Conservation (phyloP, 495 filamentous ascomycete species). For the Hypoxylon intermedium region DNA sequence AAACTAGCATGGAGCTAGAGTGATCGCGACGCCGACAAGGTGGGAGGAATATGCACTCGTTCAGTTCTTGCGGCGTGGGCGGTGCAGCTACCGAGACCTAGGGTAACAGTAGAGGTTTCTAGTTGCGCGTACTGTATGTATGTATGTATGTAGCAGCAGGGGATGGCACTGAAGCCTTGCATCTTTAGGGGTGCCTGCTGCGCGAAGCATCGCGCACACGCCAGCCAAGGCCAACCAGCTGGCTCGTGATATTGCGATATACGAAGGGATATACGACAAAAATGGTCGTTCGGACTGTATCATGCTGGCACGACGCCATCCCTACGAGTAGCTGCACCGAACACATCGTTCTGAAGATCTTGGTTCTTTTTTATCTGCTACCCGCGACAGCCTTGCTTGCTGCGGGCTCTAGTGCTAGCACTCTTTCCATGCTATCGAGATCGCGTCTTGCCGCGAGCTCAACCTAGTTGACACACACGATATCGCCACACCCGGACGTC, state of each 20-base stretch:
- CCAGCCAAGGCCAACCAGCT: constrained; percentile 9
- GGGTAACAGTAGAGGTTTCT: constrained; percentile 23
- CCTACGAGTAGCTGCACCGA: neutral
- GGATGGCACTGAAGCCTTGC: constrained; percentile 21
- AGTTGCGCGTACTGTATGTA: constrained; percentile 7
- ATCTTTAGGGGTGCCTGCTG: constrained; percentile 24
- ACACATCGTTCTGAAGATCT: constrained; percentile 19
- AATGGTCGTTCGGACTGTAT: constrained; percentile 2
- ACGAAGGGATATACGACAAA: neutral
- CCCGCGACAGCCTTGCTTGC: constrained; percentile 25
- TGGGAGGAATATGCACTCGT: constrained; percentile 12
- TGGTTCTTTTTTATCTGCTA: constrained; percentile 4
- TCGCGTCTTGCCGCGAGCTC: constrained; percentile 9
- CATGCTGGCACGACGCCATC: neutral
- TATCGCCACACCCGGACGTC: constrained; percentile 14
- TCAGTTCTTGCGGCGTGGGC: constrained; percentile 13
- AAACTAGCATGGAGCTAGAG: constrained; percentile 14
- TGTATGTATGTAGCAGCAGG: constrained; percentile 23
- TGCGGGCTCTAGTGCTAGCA: neutral
- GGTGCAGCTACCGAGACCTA: constrained; percentile 13
- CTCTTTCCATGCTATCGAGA: constrained; percentile 14
- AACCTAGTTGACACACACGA: neutral
- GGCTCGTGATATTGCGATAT: constrained; percentile 16
- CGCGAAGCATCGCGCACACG: constrained; percentile 19
- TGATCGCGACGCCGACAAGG: constrained; percentile 11